Conservation (phyloP, 768 basidiomycete species). For the Lactarius indigo region DNA sequence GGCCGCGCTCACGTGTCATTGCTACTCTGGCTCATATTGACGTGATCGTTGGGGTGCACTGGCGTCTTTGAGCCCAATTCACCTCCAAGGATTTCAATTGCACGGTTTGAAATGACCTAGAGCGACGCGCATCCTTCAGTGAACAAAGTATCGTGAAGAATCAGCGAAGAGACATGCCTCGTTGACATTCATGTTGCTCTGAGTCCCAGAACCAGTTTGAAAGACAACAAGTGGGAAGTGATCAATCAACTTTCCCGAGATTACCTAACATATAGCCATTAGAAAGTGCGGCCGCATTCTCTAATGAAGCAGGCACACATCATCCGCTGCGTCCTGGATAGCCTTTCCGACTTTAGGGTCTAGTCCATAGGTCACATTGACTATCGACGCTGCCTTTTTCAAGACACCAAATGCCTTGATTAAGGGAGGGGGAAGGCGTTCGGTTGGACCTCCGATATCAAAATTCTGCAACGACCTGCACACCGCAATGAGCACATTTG, state of each 20-base stretch:
- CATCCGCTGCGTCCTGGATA: constrained; percentile 91
- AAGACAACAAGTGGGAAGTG: constrained; percentile 99
- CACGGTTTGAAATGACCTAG: constrained; percentile 96
- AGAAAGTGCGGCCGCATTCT: neutral
- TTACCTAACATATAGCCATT: constrained; percentile 59
- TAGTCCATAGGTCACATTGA: constrained; percentile 88
- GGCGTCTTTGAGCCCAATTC: constrained; percentile 94
- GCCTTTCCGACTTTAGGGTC: constrained; percentile 84
- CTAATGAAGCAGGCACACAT: constrained; percentile 46
- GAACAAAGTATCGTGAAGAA: neutral
- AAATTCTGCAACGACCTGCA: constrained; percentile 91
- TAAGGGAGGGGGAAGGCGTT: constrained; percentile 90
- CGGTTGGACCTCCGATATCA: constrained; percentile 93
- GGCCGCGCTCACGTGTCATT: constrained; percentile 84
- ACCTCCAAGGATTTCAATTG: constrained; percentile 95
- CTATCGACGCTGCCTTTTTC: constrained; percentile 93
- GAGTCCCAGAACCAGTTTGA: constrained; percentile 98
- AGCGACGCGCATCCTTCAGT: neutral
- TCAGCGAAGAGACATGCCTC: constrained; percentile 54
- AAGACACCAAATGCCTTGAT: constrained; percentile 97
- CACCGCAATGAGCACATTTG: neutral
- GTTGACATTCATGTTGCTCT: constrained; percentile 98
- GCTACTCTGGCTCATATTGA: constrained; percentile 98
- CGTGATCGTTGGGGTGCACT: constrained; percentile 99
- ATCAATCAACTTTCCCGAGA: constrained; percentile 88